A percentile compares a stretch with the other conserved stretches of the same genome.
Evolutionary conservation across 495 filamentous ascomycete genomes (phyloP).

Genomic region (Penicillium verhagenii): DNA sequence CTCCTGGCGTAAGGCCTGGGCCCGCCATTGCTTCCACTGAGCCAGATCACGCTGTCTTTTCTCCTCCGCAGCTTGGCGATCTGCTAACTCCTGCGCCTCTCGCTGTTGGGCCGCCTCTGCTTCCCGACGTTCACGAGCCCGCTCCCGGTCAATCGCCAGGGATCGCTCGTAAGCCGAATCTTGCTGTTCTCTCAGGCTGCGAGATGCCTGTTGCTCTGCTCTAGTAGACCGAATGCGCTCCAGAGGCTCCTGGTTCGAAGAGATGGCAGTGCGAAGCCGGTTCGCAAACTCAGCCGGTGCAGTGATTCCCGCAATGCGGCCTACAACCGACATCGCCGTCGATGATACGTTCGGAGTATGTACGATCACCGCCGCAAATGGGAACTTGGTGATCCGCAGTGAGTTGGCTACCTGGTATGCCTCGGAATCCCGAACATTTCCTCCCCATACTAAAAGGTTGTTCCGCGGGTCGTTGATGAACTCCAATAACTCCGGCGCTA

Average conservation of each 20-base stretch:
- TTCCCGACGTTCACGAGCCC: conserved; percentile 69
- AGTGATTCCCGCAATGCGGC: conserved; percentile 68
- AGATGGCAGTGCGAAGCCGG: conserved; percentile 67
- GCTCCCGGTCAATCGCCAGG: conserved; percentile 81
- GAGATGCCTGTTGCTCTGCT: conserved; percentile 71
- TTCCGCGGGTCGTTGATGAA: conserved; percentile 71
- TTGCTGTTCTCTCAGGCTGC: conserved; percentile 77
- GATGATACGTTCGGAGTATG: conserved; percentile 79
- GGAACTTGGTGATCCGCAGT: conserved; percentile 84
- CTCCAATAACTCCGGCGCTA: conserved; percentile 66
- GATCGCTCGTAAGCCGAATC: conserved; percentile 91
- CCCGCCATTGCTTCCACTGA: conserved; percentile 83
- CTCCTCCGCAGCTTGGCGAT: conserved; percentile 63
- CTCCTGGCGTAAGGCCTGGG: conserved; percentile 61
- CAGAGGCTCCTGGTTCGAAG: conserved; percentile 67
- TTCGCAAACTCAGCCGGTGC: conserved; percentile 64
- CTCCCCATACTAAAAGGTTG: conserved; percentile 85
- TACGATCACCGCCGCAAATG: conserved; percentile 78
- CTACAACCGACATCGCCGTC: conserved; percentile 82
- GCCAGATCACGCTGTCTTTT: conserved; percentile 54
- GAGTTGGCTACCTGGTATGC: conserved; percentile 86
- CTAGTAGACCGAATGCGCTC: conserved; percentile 65
- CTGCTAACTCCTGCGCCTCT: conserved; percentile 61
- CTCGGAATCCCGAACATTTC: conserved; percentile 87
- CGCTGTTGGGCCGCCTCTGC: conserved; percentile 65